phyloP scores from a whole-genome alignment of 83 land plant species.

The Picea engelmannii region DNA sequence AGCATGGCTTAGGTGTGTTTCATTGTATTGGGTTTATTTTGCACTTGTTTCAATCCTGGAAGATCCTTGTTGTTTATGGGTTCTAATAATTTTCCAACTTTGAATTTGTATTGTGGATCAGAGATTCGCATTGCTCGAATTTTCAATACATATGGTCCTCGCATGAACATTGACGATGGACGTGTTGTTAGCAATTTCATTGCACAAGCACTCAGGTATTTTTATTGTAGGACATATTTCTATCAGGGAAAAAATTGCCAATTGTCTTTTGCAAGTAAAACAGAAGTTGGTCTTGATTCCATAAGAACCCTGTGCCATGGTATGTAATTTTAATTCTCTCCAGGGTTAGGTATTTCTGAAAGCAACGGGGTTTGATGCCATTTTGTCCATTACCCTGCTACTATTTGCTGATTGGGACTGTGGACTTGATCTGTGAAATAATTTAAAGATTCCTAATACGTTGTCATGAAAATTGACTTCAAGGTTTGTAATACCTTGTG shows the following conservation, averaged over 20 bases:
- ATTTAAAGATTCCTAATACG: background rate
- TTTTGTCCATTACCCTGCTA: background rate
- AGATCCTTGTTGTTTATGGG: background rate
- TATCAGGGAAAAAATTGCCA: background rate
- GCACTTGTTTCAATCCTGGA: background rate
- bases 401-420: background rate
- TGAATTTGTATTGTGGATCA: constrained; percentile 7
- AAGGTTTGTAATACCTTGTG: too few relatives aligned
- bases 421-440: background rate
- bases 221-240: background rate
- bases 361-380: background rate
- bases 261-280: background rate
- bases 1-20: constrained; percentile 87
- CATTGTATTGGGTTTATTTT: background rate
- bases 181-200: constrained; percentile 99
- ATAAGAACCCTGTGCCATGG: background rate
- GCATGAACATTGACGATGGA: constrained; percentile 99
- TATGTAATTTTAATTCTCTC: too few relatives aligned
- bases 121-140: constrained; percentile 91
- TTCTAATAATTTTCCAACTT: background rate
- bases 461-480: too few relatives aligned
- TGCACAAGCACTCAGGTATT: constrained; percentile 93
- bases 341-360: background rate
- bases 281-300: background rate
- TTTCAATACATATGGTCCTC: constrained; percentile 98